phyloP scores from a whole-genome alignment of 495 filamentous ascomycete species.

The Trichocladium uniseriatum region DNA sequence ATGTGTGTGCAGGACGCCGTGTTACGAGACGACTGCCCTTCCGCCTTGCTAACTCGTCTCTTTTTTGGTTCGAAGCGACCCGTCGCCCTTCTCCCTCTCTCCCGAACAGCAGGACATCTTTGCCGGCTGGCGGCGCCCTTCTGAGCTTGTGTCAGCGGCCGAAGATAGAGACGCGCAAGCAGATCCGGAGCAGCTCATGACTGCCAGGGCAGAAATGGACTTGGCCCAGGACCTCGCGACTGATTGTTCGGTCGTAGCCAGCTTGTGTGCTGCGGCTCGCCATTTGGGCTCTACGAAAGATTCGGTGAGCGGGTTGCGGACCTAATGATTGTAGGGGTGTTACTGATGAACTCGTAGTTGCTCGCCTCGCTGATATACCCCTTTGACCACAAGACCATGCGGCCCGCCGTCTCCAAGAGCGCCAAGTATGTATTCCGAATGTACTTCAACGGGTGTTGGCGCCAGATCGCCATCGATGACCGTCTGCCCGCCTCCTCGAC shows the following conservation, averaged over 20 bases:
- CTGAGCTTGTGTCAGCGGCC: slow-evolving; percentile 35
- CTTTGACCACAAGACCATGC: slow-evolving; percentile 45
- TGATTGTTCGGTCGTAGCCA: slow-evolving; percentile 95
- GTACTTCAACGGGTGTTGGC: slow-evolving; percentile 89
- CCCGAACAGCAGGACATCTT: slow-evolving; percentile 60
- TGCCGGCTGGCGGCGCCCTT: slow-evolving; percentile 70
- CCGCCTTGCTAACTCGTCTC: slow-evolving; percentile 1
- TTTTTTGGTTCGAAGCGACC: slow-evolving; percentile 47
- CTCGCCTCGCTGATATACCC: slow-evolving; percentile 66
- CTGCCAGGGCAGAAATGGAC: slow-evolving; percentile 49
- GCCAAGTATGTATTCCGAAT: slow-evolving; percentile 89
- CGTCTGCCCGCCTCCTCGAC: slow-evolving; percentile 68
- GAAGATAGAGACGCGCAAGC: slow-evolving; percentile 1
- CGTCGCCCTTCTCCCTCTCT: slow-evolving; percentile 58
- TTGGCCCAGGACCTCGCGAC: slow-evolving; percentile 89
- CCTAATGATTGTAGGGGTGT: no score
- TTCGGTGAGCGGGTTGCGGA: slow-evolving; percentile 21
- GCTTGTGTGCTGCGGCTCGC: slow-evolving; percentile 69
- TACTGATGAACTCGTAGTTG: no score
- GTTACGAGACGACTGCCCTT: background rate
- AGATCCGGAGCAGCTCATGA: slow-evolving; percentile 44
- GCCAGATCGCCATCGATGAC: slow-evolving; percentile 84
- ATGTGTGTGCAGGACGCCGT: slow-evolving; percentile 14
- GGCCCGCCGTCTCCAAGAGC: slow-evolving; percentile 54
- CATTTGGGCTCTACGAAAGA: slow-evolving; percentile 27